Conservation (phyloP, 352 stramenopile species). For the Pythium volutum region DNA sequence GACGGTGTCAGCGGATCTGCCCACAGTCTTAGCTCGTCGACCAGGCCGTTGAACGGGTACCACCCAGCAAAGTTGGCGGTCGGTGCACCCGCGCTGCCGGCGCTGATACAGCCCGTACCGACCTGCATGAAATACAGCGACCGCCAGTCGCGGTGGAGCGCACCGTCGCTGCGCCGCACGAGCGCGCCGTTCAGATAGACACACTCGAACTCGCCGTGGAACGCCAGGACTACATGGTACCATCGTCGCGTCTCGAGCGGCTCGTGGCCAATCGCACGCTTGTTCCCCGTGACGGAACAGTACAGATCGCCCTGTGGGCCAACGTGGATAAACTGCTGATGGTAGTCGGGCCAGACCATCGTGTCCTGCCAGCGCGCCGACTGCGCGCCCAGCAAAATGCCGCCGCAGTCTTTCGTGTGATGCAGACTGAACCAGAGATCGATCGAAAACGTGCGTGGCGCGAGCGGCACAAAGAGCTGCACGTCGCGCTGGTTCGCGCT, state of each 20-base stretch:
- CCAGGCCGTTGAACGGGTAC: constrained; percentile 33
- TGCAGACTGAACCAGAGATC: constrained; percentile 27
- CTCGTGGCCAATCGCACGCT: constrained; percentile 2
- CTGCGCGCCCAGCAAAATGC: constrained; percentile 24
- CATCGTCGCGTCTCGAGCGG: constrained; percentile 31
- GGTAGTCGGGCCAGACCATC: constrained; percentile 14
- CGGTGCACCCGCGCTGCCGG: constrained; percentile 2
- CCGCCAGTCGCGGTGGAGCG: constrained; percentile 27
- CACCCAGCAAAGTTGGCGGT: constrained; percentile 9
- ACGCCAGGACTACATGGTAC: constrained; percentile 68
- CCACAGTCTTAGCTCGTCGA: constrained; percentile 36
- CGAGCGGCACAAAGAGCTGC: constrained; percentile 22
- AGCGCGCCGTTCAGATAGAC: constrained; percentile 61
- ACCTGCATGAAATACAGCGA: constrained; percentile 21
- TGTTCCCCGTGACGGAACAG: constrained; percentile 38
- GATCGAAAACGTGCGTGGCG: constrained; percentile 18
- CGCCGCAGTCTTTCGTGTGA: not conserved
- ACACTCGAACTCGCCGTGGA: constrained; percentile 27
- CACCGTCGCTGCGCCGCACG: constrained; percentile 25
- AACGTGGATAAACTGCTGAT: constrained; percentile 28
- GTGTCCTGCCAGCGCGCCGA: constrained; percentile 17
- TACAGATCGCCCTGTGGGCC: constrained; percentile 34
- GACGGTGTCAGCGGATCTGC: constrained; percentile 10
- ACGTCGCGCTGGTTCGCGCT: constrained; percentile 15
- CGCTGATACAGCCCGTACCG: constrained; percentile 22